These are phyloP conservation scores for Gossypium australe DNA, from an alignment of 345 rosid species.

Conservation along the genomic window DNA sequence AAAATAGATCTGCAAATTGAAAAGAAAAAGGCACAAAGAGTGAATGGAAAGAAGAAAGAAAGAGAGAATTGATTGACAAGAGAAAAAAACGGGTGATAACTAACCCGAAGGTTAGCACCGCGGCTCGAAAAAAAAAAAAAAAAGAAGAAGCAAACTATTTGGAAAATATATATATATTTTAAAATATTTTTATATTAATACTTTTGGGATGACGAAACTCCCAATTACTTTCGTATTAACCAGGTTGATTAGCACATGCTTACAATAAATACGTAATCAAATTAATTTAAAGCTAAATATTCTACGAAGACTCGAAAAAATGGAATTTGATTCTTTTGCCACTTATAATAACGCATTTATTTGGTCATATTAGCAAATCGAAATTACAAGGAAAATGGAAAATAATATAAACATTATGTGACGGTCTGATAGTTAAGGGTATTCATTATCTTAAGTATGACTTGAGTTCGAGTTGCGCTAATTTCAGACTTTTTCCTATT, in stretches of 20 bases:
- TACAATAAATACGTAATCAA: neutral
- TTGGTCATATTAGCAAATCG: neutral
- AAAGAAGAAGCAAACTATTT: no score
- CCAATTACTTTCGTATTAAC: neutral
- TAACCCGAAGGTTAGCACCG: accelerated
- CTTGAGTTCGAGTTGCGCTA: accelerated
- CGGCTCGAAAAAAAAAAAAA: no score
- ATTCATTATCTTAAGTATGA: accelerated
- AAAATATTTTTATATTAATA: no score
- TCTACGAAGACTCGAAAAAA: neutral
- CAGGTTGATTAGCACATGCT: neutral
- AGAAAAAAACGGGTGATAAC: no score
- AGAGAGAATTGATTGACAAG: no score
- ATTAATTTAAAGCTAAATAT: neutral
- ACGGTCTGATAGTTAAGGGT: no score
- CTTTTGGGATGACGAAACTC: neutral
- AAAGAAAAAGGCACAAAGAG: no score
- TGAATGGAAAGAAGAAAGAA: no score
- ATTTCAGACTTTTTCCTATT: no score
- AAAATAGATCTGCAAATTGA: no score
- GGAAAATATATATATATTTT: no score
- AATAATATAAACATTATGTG: accelerated
- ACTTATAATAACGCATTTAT: neutral
- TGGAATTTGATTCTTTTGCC: neutral
- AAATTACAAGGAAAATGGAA: neutral